Conservation (phyloP, 2,329 filamentous ascomycete species). For the Arthrinium puccinioides region DNA sequence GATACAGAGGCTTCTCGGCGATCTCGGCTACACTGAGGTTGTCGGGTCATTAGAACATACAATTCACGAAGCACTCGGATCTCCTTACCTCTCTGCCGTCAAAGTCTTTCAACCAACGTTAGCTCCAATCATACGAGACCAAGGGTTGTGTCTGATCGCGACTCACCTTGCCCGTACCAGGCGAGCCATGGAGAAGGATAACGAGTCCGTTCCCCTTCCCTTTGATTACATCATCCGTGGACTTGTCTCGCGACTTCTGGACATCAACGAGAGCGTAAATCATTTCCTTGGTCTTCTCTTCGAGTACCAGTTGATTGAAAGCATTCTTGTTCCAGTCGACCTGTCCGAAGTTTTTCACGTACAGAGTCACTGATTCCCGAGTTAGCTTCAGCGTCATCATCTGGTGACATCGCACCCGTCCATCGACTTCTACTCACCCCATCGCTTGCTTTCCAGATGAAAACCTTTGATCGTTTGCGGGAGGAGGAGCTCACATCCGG, state of each 20-base stretch:
- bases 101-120: too few relatives aligned
- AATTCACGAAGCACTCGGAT: too few relatives aligned
- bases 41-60: too few relatives aligned
- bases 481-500: background rate
- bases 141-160: too few relatives aligned
- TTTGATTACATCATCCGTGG: conserved; percentile 1
- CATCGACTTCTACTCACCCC: background rate
- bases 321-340: conserved; percentile 5
- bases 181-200: conserved; percentile 1
- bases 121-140: too few relatives aligned
- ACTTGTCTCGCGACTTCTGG: background rate
- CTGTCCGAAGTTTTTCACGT: background rate
- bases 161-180: conserved; percentile 4
- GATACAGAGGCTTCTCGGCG: conserved; percentile 25
- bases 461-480: background rate
- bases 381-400: too few relatives aligned
- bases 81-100: conserved; percentile 3
- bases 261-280: conserved; percentile 2
- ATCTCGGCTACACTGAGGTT: conserved; percentile 24
- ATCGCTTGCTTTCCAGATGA: background rate
- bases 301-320: conserved; percentile 1
- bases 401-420: too few relatives aligned
- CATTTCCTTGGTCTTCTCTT: conserved; percentile 1
- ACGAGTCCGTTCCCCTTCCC: conserved; percentile 6
- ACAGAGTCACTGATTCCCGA: background rate